Base-by-base conservation (phyloP, 225 moss, liverwort and hornwort species). In the Lunularia cruciata region DNA sequence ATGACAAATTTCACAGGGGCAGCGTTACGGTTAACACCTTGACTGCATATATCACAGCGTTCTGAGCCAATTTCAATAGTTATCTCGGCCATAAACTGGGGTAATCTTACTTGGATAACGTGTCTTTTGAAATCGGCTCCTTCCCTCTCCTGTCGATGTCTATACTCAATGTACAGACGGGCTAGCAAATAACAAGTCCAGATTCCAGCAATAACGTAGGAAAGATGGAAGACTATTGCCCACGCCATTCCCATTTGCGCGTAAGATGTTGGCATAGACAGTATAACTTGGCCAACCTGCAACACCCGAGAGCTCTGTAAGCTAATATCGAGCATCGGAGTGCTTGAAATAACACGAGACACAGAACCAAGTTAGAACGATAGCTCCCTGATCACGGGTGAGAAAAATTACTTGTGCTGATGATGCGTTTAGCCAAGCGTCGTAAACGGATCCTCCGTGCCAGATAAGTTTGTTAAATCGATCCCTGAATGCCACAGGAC, bases 281-380 rank as follows among this genome's bases (percentile, higher is more conserved):
- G 70, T 63, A 92, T 86, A 57, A 92, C 92, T 68, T 90, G 92
- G 35, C 86, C 92, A 14, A 92, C 88, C 92, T 85, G 80, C 43
- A 68, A 68, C 46, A 40, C 8, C 25, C 30, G 57, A 8, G 4
- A 48, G 5, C 19, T 8, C 2, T 13, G 47, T 48, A 48, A 48
- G 47, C 47, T 47, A 14, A 18, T n/a, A n/a, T n/a, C n/a, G n/a
- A n/a, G n/a, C n/a, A n/a, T n/a, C n/a, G n/a, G n/a, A n/a, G n/a
- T n/a, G n/a, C n/a, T n/a, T n/a, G n/a, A n/a, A n/a, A n/a, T n/a
- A n/a, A n/a, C n/a, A n/a, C n/a, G n/a, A n/a, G n/a, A n/a, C n/a
- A 12, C 64, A 36, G 35, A 12, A 47, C 47, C 14, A 48, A 14
- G 47, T 16, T 16, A 16, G 14, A 47, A 10, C 9, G 38, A 30